Conservation (phyloP, 495 filamentous ascomycete genomes). For the Viridothelium virens region DNA sequence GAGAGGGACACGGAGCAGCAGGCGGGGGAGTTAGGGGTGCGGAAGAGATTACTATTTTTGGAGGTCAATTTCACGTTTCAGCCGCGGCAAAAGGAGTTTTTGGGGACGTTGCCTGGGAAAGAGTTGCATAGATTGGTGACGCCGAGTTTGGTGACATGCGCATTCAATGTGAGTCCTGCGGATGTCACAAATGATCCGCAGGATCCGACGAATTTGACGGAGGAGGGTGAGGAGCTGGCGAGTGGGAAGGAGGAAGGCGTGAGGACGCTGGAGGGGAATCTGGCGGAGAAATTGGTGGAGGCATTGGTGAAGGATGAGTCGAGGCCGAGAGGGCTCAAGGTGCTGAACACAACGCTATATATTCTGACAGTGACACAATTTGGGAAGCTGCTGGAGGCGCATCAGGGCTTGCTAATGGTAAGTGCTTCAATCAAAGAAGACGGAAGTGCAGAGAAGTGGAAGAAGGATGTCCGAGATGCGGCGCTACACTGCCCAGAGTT, state of each 20-base stretch:
- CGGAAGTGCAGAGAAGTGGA: constrained; percentile 21
- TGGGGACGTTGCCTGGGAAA: constrained; percentile 26
- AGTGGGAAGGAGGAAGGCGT: constrained; percentile 22
- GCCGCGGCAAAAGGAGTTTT: constrained; percentile 33
- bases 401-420: constrained; percentile 27
- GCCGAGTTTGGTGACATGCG: constrained; percentile 28
- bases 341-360: constrained; percentile 29
- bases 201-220: constrained; percentile 15
- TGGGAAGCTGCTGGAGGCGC: constrained; percentile 20
- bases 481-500: constrained; percentile 20
- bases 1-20: constrained; percentile 11
- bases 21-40: constrained; percentile 19
- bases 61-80: constrained; percentile 35
- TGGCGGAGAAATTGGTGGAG: constrained; percentile 15
- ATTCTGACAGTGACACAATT: constrained; percentile 22
- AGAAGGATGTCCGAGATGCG: constrained; percentile 22
- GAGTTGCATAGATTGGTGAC: constrained; percentile 26
- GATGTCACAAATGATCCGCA: constrained; percentile 25
- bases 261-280: constrained; percentile 23
- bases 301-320: constrained; percentile 24
- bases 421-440: constrained; percentile 24
- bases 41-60: constrained; percentile 27
- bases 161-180: constrained; percentile 27
- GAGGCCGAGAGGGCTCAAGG: constrained; percentile 25
- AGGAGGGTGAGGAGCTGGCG: constrained; percentile 12